Percentiles rank a stretch among this genome's conserved stretches.
phyloP scores from a whole-genome alignment of 768 basidiomycete species.

The Boletus patriciae region DNA sequence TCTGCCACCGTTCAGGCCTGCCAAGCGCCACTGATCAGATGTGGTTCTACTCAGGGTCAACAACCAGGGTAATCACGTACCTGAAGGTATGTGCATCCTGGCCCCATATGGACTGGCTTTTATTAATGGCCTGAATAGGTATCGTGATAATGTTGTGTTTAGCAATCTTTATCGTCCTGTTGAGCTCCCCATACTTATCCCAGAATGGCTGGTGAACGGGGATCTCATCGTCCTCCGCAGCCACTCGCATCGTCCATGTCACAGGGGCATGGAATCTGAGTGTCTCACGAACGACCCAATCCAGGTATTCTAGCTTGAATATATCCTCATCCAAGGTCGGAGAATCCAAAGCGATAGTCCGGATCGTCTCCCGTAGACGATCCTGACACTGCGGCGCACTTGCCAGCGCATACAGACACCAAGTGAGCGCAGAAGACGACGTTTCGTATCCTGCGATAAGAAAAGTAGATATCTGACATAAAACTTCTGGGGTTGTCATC shows the following conservation, averaged over 20 bases:
- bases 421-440: slow-evolving; percentile 55
- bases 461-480: slow-evolving; percentile 65
- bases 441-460: slow-evolving; percentile 68
- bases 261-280: slow-evolving; percentile 58
- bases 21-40: slow-evolving; percentile 25
- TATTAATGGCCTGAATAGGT: slow-evolving; percentile 61
- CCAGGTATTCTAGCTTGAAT: slow-evolving; percentile 52
- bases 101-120: slow-evolving; percentile 57
- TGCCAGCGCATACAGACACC: slow-evolving; percentile 60
- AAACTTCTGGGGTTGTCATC: slow-evolving; percentile 57
- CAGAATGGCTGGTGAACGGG: slow-evolving; percentile 43
- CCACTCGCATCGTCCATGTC: slow-evolving; percentile 58
- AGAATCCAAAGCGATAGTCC: slow-evolving; percentile 24
- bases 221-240: slow-evolving; percentile 48
- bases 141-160: slow-evolving; percentile 59
- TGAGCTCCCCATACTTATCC: slow-evolving; percentile 33
- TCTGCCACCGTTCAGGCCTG: slow-evolving; percentile 56
- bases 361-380: slow-evolving; percentile 47
- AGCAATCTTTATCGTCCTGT: slow-evolving; percentile 39
- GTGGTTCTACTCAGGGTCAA: slow-evolving; percentile 21
- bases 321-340: slow-evolving; percentile 31
- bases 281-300: slow-evolving; percentile 59
- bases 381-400: slow-evolving; percentile 46
- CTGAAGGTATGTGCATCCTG: slow-evolving; percentile 62
- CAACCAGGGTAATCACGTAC: slow-evolving; percentile 34